Percentiles rank a stretch among this genome's conserved stretches.
These are phyloP conservation scores for Rutstroemia sp. DNA, from an alignment of 2,329 filamentous ascomycete species.

Conservation along the genomic window DNA sequence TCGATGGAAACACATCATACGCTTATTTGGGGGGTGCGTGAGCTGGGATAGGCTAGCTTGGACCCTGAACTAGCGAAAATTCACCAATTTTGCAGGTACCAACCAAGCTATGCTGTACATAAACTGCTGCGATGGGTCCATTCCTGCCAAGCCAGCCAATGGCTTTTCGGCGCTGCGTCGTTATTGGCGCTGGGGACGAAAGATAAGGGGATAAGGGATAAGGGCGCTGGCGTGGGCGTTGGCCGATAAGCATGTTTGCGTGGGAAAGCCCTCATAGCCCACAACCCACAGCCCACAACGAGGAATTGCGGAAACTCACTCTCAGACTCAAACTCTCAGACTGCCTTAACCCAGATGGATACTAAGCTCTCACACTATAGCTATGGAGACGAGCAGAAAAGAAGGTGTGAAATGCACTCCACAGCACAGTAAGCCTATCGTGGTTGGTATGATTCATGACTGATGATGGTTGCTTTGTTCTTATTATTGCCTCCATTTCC, in stretches of 20 bases:
- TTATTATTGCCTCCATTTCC: not conserved
- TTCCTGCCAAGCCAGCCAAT: too few relatives aligned
- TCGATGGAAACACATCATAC: conserved; percentile 8
- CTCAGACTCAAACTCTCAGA: not conserved
- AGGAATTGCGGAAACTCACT: not conserved
- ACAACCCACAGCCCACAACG: not conserved
- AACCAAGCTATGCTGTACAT: too few relatives aligned
- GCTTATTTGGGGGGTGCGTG: not conserved
- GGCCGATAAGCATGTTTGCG: not conserved
- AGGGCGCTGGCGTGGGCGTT: too few relatives aligned
- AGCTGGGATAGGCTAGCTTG: not conserved
- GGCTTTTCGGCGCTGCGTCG: not conserved
- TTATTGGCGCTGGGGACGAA: not conserved
- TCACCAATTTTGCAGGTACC: not conserved
- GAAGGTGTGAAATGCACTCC: conserved; percentile 1
- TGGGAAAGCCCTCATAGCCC: not conserved
- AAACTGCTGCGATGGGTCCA: not conserved
- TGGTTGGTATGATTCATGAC: not conserved
- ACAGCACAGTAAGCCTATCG: conserved; percentile 4
- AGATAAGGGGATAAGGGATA: not conserved
- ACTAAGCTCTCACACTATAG: not conserved
- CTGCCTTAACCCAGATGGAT: not conserved
- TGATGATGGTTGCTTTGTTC: not conserved
- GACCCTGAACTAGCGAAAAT: too few relatives aligned
- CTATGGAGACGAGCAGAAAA: not conserved